Evolutionary conservation across 2,329 filamentous ascomycete species (phyloP).

Genomic region (Hypoxylon sp.): DNA sequence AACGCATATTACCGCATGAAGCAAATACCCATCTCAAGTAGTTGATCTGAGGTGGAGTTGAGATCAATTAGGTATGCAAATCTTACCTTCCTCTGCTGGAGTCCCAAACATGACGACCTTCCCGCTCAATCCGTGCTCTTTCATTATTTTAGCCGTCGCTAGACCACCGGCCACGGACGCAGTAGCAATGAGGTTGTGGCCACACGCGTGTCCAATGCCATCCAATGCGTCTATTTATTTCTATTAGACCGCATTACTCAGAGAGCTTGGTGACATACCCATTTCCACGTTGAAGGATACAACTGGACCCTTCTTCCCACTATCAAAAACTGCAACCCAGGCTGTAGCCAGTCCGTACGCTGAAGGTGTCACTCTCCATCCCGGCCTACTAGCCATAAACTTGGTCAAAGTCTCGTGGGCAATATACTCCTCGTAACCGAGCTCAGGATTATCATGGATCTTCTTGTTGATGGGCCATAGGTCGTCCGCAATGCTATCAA

Average conservation of each 20-base stretch:
- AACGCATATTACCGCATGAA: slow-evolving; percentile 7
- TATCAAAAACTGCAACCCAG: slow-evolving; percentile 64
- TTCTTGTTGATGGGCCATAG: slow-evolving; percentile 62
- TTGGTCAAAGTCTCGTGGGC: slow-evolving; percentile 63
- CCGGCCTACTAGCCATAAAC: slow-evolving; percentile 58
- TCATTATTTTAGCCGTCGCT: slow-evolving; percentile 60
- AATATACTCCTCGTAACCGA: slow-evolving; percentile 61
- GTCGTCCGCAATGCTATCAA: slow-evolving; percentile 55
- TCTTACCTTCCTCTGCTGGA: slow-evolving; percentile 63
- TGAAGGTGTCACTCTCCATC: slow-evolving; percentile 64
- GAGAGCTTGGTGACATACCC: slow-evolving; percentile 49
- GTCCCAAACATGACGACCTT: slow-evolving; percentile 64
- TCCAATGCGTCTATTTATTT: slow-evolving; percentile 60
- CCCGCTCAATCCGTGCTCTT: slow-evolving; percentile 56
- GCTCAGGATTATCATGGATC: slow-evolving; percentile 65
- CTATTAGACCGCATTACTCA: slow-evolving; percentile 24
- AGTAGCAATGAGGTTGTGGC: slow-evolving; percentile 67
- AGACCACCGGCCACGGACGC: slow-evolving; percentile 62
- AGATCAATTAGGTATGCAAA: neutral
- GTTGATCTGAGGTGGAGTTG: neutral
- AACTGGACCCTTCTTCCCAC: slow-evolving; percentile 59
- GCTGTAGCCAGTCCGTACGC: slow-evolving; percentile 66
- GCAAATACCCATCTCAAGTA: neutral
- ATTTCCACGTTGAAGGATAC: slow-evolving; percentile 63
- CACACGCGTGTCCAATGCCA: slow-evolving; percentile 65